phyloP scores from a whole-genome alignment of 257 asterid genomes.

The Penstemon barbatus region DNA sequence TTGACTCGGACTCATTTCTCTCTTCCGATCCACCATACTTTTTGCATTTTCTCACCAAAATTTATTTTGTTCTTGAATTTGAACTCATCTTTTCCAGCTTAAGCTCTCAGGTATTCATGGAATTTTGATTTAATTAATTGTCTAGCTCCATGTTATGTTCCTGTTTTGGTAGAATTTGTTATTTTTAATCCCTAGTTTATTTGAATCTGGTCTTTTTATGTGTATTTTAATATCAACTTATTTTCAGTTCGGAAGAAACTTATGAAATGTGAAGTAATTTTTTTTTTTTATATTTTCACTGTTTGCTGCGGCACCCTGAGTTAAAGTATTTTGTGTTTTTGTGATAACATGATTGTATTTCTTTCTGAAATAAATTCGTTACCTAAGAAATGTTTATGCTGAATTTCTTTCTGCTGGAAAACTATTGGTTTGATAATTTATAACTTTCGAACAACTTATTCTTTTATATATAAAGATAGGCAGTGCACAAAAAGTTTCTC shows the following conservation, averaged over 20 bases:
- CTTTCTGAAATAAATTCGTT: not conserved
- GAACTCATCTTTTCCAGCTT: not conserved
- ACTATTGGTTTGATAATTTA: not conserved
- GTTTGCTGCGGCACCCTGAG: conserved; percentile 11
- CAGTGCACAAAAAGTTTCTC: not conserved
- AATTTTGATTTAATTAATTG: not conserved
- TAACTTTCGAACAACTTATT: not conserved
- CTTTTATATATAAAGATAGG: not conserved
- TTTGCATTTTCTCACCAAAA: not conserved
- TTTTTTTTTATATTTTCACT: not conserved
- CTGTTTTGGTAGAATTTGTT: no score
- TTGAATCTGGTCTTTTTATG: no score
- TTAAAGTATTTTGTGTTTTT: not conserved
- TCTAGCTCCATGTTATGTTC: not conserved
- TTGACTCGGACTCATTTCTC: conserved; percentile 41
- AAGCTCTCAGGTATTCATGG: not conserved
- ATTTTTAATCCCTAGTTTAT: no score
- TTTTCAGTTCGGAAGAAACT: not conserved
- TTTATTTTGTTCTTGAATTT: conserved; percentile 13
- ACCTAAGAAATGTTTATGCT: not conserved
- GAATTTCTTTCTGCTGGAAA: not conserved
- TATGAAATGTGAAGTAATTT: conserved; percentile 8
- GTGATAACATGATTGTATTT: not conserved
- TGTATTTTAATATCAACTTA: no score
- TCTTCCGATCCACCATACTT: conserved; percentile 28